phyloP scores from a whole-genome alignment of 805 yeast genomes.

The Ogataea sp. region DNA sequence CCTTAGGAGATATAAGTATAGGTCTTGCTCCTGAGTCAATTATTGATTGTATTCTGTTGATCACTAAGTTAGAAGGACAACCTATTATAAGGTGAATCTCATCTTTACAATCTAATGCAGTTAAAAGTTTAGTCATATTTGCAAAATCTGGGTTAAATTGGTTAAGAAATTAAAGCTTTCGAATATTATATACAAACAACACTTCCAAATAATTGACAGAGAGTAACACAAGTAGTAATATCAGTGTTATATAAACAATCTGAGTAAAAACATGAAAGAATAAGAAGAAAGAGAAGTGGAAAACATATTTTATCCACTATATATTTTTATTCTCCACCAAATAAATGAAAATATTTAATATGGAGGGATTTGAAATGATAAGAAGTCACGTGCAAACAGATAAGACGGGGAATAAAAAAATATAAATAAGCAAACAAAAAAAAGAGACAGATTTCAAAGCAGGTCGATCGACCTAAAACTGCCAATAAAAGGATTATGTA shows the following conservation, averaged over 20 bases:
- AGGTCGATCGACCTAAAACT: too few species aligned
- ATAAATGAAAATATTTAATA: too few species aligned
- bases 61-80: slow-evolving; percentile 30
- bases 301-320: too few species aligned
- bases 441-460: too few species aligned
- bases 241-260: too few species aligned
- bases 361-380: not conserved
- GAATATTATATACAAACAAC: too few species aligned
- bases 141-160: too few species aligned
- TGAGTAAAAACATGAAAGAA: not conserved
- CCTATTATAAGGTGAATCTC: slow-evolving; percentile 58
- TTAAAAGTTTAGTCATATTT: slow-evolving; percentile 19
- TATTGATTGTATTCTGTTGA: slow-evolving; percentile 38
- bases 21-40: slow-evolving; percentile 50
- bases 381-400: not conserved
- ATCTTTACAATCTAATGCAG: slow-evolving; percentile 35
- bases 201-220: too few species aligned
- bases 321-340: slow-evolving; percentile 1
- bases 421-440: too few species aligned
- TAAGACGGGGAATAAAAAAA: not conserved
- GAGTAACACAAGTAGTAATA: too few species aligned
- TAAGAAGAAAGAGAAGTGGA: not conserved
- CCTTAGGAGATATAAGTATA: slow-evolving; percentile 33
- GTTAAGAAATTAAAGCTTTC: too few species aligned
- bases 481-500: too few species aligned